phyloP scores from a whole-genome alignment of 23 red algal genomes.

The Agarophyton chilense region DNA sequence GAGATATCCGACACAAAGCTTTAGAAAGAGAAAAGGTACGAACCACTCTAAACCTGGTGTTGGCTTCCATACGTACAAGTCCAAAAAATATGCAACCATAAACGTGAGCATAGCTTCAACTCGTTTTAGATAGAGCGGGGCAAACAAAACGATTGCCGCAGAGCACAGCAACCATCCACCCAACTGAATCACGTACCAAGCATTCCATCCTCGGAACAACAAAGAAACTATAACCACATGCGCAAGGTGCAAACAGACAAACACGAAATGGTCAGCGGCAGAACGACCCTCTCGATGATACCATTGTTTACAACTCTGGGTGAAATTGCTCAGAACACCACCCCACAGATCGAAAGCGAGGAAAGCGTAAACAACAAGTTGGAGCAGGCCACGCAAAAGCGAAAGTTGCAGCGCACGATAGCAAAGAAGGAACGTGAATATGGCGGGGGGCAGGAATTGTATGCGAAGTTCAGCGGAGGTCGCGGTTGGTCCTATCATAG shows the following conservation, averaged over 20 bases:
- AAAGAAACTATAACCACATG: neutral
- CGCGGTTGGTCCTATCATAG: neutral
- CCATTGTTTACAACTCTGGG: neutral
- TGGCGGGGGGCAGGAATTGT: neutral
- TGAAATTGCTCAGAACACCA: neutral
- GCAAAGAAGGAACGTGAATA: neutral
- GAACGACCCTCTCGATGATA: conserved; percentile 21
- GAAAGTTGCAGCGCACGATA: neutral
- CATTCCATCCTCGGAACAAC: neutral
- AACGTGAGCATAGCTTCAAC: neutral
- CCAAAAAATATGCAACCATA: neutral
- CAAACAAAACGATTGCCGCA: neutral
- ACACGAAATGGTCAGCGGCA: neutral
- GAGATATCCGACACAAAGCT: neutral
- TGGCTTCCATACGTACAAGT: neutral
- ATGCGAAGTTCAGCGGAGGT: neutral
- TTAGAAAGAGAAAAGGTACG: neutral
- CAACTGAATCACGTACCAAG: neutral
- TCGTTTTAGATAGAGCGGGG: neutral
- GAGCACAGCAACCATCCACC: neutral
- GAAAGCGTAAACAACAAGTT: neutral
- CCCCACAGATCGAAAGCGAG: conserved; percentile 6
- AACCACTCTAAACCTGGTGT: neutral
- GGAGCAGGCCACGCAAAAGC: neutral
- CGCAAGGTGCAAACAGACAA: neutral